Evolutionary conservation across 805 yeast species (phyloP), one percentile per base, ranked within the genome.

Genomic region (Wilhelminamyces savonicus): DNA sequence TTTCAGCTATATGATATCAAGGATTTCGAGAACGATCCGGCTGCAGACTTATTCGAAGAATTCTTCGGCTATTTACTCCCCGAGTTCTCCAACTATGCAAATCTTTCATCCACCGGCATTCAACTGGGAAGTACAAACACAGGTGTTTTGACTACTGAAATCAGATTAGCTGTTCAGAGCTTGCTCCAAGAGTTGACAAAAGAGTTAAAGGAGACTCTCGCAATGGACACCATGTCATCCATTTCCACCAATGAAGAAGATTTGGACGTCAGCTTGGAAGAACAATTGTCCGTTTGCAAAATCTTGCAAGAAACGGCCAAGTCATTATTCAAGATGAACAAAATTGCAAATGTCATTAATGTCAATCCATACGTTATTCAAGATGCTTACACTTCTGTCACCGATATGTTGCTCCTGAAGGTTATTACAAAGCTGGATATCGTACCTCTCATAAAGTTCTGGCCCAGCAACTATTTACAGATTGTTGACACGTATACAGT

Each of bases 261-360:
- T 8, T 32, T 27, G 22, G 35, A 29, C 16, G 32, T 26, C 15
- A 44, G 40, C 7, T 22, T 44, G 9, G 31, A 24, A 5, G 37
- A 35, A 13, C 59, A 53, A 23, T 43, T 36, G 21, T 20, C 32
- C 13, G 22, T 41, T 7, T 22, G 51, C 19, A 30, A 33, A 18
- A 27, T 31, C 10, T 24, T 52, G 6, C 38, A 35, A 7, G 42
- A 37, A 10, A 27, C 36, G 9, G 32, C 46, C 5, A 29, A 27
- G 2, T 39, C 55, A 2, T 26, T 58, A 7, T 21, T 28, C 13
- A 59, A 59, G 28, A 32, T 59, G 9, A 38, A 42, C 14, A 49
- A 39, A 18, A 35, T 60, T 5, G 55, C 58, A 2, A 50, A 50
- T 14, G 35, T 30, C 18, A 40, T 48, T 15, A 52, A 56, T 28